These are phyloP conservation scores for Plasmodium cynomolgi DNA, from an alignment of 169 alveolate genomes.

Conservation along the genomic window DNA sequence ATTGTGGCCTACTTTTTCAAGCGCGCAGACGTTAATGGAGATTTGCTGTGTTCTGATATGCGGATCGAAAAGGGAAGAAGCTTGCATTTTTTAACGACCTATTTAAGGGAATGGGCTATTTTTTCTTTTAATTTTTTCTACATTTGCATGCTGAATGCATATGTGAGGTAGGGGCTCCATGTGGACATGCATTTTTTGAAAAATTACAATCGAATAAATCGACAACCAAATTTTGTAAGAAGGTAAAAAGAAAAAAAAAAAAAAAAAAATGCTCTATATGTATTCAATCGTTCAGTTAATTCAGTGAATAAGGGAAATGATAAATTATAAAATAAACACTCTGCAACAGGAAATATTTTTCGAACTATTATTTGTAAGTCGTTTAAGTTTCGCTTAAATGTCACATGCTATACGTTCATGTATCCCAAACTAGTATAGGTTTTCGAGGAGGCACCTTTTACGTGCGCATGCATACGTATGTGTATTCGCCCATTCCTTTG, in stretches of 20 bases:
- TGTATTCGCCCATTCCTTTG: neutral
- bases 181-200: constrained; percentile 41
- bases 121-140: constrained; percentile 3
- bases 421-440: neutral
- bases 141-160: constrained; percentile 21
- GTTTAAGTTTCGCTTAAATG: neutral
- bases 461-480: neutral
- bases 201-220: constrained; percentile 33
- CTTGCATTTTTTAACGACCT: neutral
- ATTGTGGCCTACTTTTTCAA: neutral
- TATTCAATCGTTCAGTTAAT: neutral
- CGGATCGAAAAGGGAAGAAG: neutral
- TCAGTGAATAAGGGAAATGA: neutral
- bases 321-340: neutral
- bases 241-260: neutral
- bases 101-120: neutral
- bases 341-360: neutral
- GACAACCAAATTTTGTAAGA: constrained; percentile 4
- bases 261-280: neutral
- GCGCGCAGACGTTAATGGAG: neutral
- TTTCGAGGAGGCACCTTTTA: neutral
- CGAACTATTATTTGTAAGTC: neutral
- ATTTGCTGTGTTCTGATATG: neutral
- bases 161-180: neutral
- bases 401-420: neutral